These are phyloP conservation scores for Coelastrella sp. DNA, from an alignment of 139 green algal genomes.

Conservation along the genomic window DNA sequence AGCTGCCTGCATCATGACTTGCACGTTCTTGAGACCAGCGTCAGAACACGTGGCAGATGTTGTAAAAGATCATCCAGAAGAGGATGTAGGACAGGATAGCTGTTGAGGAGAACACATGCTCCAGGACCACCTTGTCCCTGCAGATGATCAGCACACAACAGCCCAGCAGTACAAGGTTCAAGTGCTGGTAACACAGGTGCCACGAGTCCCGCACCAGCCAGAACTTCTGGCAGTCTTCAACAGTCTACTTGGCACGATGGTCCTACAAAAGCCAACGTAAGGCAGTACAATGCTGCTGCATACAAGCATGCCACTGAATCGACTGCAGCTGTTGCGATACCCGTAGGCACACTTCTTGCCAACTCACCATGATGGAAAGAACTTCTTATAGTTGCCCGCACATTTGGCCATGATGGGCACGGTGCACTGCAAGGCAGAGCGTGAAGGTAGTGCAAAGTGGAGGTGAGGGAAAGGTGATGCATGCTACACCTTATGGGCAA, in stretches of 20 bases:
- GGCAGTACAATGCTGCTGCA: not conserved
- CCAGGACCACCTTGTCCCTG: conserved; percentile 61
- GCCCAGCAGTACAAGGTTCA: not conserved
- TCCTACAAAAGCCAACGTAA: too few relatives aligned
- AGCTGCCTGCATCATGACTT: too few relatives aligned
- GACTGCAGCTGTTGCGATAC: not conserved
- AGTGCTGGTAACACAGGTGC: not conserved
- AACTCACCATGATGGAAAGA: conserved; percentile 59
- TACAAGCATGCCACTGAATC: not conserved
- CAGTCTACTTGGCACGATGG: not conserved
- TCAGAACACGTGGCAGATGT: conserved; percentile 69
- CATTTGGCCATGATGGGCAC: conserved; percentile 59
- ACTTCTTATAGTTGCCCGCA: conserved; percentile 47
- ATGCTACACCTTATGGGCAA: too few relatives aligned
- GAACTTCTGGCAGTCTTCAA: not conserved
- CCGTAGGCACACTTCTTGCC: too few relatives aligned
- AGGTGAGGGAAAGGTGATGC: too few relatives aligned
- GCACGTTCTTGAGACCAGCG: not conserved
- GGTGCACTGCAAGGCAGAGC: conserved; percentile 50
- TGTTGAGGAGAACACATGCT: conserved; percentile 59
- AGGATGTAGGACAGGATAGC: conserved; percentile 70
- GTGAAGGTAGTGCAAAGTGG: not conserved
- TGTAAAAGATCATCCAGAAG: conserved; percentile 73
- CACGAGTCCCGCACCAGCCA: not conserved
- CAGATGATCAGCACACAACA: not conserved